A percentile compares a stretch with the other conserved stretches of the same genome.
These are phyloP conservation scores for Xylaria sp. DNA, from an alignment of 2,329 filamentous ascomycete genomes.

Conservation along the genomic window DNA sequence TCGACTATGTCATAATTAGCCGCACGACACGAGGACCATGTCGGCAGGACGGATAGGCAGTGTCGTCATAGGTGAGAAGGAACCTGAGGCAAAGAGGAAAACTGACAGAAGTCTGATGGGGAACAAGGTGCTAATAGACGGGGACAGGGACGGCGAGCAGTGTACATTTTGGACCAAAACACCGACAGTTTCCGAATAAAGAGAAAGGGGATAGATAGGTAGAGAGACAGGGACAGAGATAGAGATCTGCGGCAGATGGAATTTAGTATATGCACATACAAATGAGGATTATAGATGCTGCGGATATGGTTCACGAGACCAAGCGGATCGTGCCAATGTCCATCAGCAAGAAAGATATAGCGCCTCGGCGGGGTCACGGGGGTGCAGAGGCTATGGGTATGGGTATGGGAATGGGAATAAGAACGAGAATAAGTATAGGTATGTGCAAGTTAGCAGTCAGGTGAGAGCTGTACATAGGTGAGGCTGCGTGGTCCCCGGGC, in stretches of 20 bases:
- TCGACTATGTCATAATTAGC: background rate
- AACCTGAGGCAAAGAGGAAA: background rate
- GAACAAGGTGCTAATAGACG: background rate
- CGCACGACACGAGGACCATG: background rate
- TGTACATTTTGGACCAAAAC: background rate
- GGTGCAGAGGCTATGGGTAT: background rate
- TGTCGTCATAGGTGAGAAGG: background rate
- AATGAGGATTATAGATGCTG: background rate
- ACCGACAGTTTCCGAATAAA: background rate
- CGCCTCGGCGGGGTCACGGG: background rate
- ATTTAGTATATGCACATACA: slow-evolving; percentile 12
- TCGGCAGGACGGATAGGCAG: background rate
- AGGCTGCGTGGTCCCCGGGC: slow-evolving; percentile 6
- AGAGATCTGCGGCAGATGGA: background rate
- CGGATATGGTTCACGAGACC: slow-evolving; percentile 11
- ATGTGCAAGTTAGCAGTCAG: background rate
- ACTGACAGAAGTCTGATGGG: background rate
- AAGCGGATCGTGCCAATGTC: background rate
- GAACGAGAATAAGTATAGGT: too few species aligned
- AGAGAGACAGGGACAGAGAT: background rate
- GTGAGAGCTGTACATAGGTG: slow-evolving; percentile 5
- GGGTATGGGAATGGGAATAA: too few species aligned
- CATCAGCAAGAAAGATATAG: slow-evolving; percentile 13
- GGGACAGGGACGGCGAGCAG: background rate
- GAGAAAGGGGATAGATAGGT: background rate